phyloP scores from a whole-genome alignment of 169 alveolate genomes.

The Plasmodium vivax region DNA sequence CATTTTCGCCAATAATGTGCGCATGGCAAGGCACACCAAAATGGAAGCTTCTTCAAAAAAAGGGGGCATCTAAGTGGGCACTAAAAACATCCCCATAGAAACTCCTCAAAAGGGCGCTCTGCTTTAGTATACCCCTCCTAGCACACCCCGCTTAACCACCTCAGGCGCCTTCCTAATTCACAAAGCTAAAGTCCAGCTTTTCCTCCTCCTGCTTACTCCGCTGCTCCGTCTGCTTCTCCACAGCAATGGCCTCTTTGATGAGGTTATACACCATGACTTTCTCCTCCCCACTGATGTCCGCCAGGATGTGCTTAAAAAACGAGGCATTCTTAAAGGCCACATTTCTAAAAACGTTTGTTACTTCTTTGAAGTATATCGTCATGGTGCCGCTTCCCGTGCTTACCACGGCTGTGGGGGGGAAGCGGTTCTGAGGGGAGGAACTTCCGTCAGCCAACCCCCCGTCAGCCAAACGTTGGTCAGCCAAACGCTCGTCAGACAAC shows the following conservation, averaged over 20 bases:
- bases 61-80: neutral
- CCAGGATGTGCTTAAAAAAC: constrained; percentile 35
- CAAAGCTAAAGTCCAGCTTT: constrained; percentile 57
- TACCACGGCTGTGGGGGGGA: neutral
- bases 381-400: neutral
- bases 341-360: constrained; percentile 46
- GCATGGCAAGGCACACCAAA: neutral
- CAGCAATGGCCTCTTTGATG: constrained; percentile 44
- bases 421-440: constrained; percentile 1
- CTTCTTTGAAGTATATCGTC: constrained; percentile 60
- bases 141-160: neutral
- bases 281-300: constrained; percentile 23
- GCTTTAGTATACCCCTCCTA: neutral
- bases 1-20: neutral
- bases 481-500: neutral
- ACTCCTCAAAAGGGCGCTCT: neutral
- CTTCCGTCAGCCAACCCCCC: neutral
- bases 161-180: neutral
- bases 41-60: neutral
- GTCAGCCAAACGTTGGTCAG: neutral
- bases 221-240: constrained; percentile 1
- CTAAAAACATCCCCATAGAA: neutral
- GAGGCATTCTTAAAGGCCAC: constrained; percentile 66
- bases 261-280: constrained; percentile 55
- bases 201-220: constrained; percentile 3